phyloP scores from a whole-genome alignment of 2,329 filamentous ascomycete genomes.

The Trichophyton simii region DNA sequence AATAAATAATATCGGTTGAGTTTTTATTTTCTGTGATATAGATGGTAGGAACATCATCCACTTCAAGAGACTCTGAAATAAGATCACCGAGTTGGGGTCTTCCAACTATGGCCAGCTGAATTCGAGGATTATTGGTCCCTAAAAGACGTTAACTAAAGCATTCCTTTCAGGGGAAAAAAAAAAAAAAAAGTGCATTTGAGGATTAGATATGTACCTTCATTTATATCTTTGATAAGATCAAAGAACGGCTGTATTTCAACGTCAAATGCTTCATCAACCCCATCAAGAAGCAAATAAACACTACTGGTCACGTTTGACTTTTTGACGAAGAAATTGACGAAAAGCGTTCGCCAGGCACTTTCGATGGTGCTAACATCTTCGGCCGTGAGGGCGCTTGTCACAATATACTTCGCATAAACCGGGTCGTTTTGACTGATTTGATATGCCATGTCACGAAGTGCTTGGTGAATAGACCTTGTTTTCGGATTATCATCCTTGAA shows the following conservation, averaged over 20 bases:
- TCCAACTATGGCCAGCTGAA: slow-evolving; percentile 33
- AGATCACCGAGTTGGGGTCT: slow-evolving; percentile 33
- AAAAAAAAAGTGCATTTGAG: not conserved
- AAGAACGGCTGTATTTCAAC: slow-evolving; percentile 30
- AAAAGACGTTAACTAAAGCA: not conserved
- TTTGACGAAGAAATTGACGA: slow-evolving; percentile 29
- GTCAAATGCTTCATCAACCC: slow-evolving; percentile 35
- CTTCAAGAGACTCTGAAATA: slow-evolving; percentile 15
- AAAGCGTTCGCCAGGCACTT: slow-evolving; percentile 34
- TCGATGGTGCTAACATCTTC: slow-evolving; percentile 35
- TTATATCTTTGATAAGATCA: slow-evolving; percentile 22
- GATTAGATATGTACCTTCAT: slow-evolving; percentile 4
- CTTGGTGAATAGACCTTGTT: slow-evolving; percentile 35
- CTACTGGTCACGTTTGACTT: slow-evolving; percentile 22
- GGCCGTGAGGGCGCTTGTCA: slow-evolving; percentile 22
- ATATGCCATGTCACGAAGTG: slow-evolving; percentile 36
- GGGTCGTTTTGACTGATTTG: slow-evolving; percentile 38
- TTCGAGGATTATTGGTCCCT: slow-evolving; percentile 12
- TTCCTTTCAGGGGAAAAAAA: too few species aligned
- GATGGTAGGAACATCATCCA: slow-evolving; percentile 25
- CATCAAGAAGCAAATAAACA: slow-evolving; percentile 37
- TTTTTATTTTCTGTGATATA: slow-evolving; percentile 36
- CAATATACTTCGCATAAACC: slow-evolving; percentile 33
- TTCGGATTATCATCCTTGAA: slow-evolving; percentile 33
- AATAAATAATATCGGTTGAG: slow-evolving; percentile 31